These are phyloP conservation scores for Erodium chrysanthum DNA, from an alignment of 441 rosid genomes.

Conservation along the genomic window DNA sequence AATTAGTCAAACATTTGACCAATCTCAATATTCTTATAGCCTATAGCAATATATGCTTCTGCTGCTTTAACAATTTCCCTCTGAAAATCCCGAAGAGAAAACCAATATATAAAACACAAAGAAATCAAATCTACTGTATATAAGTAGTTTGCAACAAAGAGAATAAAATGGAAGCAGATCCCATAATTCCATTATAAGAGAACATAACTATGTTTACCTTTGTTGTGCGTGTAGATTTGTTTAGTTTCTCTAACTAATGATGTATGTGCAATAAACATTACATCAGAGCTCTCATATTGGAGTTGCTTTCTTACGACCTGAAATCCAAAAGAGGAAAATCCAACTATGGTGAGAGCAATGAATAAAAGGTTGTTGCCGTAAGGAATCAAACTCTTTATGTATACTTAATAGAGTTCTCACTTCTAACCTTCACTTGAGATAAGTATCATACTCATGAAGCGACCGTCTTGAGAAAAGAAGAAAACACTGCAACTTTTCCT, in stretches of 20 bases:
- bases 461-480: no score
- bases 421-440: no score
- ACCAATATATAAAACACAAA: background rate
- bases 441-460: no score
- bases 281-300: slow-evolving; percentile 74
- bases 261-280: slow-evolving; percentile 81
- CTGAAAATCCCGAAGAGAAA: slow-evolving; percentile 63
- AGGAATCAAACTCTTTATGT: no score
- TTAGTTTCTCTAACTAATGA: slow-evolving; percentile 76
- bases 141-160: slow-evolving; percentile 15
- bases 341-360: background rate
- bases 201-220: slow-evolving; percentile 36
- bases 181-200: no score
- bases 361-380: no score
- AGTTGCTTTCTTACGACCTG: slow-evolving; percentile 94
- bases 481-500: no score
- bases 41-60: slow-evolving; percentile 55
- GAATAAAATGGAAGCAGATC: no score
- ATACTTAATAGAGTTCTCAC: no score
- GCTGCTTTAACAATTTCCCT: slow-evolving; percentile 68
- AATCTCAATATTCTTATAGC: slow-evolving; percentile 72
- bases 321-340: slow-evolving; percentile 17
- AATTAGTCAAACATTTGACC: slow-evolving; percentile 31
- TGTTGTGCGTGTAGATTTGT: slow-evolving; percentile 65
- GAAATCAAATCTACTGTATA: slow-evolving; percentile 5